These are phyloP conservation scores for Scedosporium minutisporum DNA, from an alignment of 2,329 filamentous ascomycete genomes.

Conservation along the genomic window DNA sequence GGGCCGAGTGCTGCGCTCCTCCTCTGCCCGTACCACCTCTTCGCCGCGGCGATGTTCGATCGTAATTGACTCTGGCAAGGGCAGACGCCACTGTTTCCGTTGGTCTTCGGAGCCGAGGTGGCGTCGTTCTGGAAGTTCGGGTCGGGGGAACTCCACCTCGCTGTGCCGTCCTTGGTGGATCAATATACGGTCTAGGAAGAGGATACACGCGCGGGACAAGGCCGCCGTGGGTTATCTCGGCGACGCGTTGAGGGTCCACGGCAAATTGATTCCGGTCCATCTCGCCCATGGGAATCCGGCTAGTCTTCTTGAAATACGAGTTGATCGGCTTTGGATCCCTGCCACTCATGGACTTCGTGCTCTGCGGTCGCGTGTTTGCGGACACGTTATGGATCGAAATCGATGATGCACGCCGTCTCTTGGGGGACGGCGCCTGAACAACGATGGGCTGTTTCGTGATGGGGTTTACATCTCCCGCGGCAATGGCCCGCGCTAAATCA, in stretches of 20 bases:
- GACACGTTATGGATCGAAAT: conserved; percentile 7
- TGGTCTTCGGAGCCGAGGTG: conserved; percentile 35
- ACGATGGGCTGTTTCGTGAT: conserved; percentile 66
- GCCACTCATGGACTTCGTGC: conserved; percentile 12
- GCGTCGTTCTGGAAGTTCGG: conserved; percentile 17
- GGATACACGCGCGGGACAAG: conserved; percentile 47
- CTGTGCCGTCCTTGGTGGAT: conserved; percentile 20
- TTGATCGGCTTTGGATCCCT: conserved; percentile 39
- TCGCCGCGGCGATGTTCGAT: conserved; percentile 5
- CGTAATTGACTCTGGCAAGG: conserved; percentile 16
- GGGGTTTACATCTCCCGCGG: conserved; percentile 74
- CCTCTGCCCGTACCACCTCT: conserved; percentile 7
- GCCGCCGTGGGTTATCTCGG: conserved; percentile 38
- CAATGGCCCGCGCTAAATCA: conserved; percentile 62
- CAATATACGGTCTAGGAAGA: conserved; percentile 47
- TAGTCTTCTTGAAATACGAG: conserved; percentile 41
- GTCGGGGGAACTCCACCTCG: conserved; percentile 7
- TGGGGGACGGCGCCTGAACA: conserved; percentile 30
- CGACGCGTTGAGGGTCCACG: conserved; percentile 37
- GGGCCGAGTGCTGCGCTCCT: conserved; percentile 8
- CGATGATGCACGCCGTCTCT: conserved; percentile 29
- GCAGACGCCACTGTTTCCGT: conserved; percentile 43
- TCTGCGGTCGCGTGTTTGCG: conserved; percentile 12
- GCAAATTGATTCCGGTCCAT: conserved; percentile 55
- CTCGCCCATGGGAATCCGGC: conserved; percentile 48